phyloP scores from a whole-genome alignment of 2,329 filamentous ascomycete species.

The Calonectria pauciramosa region DNA sequence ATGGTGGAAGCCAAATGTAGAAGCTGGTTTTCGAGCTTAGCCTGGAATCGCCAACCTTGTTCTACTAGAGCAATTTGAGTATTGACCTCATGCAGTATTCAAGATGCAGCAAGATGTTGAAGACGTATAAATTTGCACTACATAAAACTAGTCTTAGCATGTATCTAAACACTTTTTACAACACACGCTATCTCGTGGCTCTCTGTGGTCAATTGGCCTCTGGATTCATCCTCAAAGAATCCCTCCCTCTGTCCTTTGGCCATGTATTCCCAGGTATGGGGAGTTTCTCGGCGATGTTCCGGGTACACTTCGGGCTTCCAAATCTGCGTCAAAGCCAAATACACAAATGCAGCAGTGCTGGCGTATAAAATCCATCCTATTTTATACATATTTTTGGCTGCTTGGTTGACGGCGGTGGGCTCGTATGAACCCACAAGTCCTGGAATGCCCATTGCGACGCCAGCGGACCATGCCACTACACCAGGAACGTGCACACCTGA shows the following conservation, averaged over 20 bases:
- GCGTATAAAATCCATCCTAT: neutral
- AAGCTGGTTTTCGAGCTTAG: too few species aligned
- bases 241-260: neutral
- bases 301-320: neutral
- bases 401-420: neutral
- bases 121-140: too few species aligned
- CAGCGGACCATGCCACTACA: neutral
- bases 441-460: neutral
- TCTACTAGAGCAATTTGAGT: too few species aligned
- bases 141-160: too few species aligned
- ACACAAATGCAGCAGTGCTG: neutral
- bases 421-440: neutral
- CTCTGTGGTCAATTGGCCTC: too few species aligned
- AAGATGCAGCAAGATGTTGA: too few species aligned
- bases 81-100: too few species aligned
- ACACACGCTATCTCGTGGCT: neutral
- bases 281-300: neutral
- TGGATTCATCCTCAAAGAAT: neutral
- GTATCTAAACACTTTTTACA: neutral
- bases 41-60: too few species aligned
- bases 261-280: neutral
- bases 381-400: slow-evolving; percentile 5
- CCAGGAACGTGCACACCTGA: neutral
- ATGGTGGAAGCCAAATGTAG: too few species aligned
- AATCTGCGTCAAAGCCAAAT: neutral